Evolutionary conservation across 345 rosid species (phyloP).

Genomic region (Litchi chinensis): DNA sequence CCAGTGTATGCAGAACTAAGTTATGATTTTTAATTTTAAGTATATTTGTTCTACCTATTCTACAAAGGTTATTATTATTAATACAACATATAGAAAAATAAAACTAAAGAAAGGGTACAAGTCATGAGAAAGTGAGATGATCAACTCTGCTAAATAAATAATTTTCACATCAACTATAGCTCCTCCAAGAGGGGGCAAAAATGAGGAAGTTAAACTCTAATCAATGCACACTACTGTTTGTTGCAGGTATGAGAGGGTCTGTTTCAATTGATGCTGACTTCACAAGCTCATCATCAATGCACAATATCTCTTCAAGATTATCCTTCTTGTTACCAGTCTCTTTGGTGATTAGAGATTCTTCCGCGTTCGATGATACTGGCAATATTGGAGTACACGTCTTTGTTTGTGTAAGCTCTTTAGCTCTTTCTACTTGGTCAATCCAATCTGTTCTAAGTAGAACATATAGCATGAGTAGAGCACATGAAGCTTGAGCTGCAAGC

Average conservation of each 20-base stretch:
- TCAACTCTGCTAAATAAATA: constrained; percentile 14
- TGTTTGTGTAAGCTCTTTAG: constrained; percentile 63
- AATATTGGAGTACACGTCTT: constrained; percentile 22
- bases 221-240: constrained; percentile 25
- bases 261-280: constrained; percentile 49
- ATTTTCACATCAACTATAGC: constrained; percentile 22
- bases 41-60: constrained; percentile 22
- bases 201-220: constrained; percentile 18
- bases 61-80: constrained; percentile 20
- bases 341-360: constrained; percentile 4
- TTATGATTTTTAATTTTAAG: constrained; percentile 7
- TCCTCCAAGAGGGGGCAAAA: constrained; percentile 31
- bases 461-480: constrained; percentile 75
- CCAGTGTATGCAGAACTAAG: constrained; percentile 11
- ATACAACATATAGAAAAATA: constrained; percentile 10
- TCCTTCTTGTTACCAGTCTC: constrained; percentile 27
- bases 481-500: constrained; percentile 91
- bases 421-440: constrained; percentile 68
- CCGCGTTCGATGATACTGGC: constrained; percentile 33
- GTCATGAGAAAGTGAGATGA: neutral
- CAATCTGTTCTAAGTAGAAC: constrained; percentile 77
- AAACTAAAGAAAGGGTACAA: neutral
- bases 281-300: constrained; percentile 41
- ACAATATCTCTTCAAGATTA: constrained; percentile 40
- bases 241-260: constrained; percentile 44